phyloP scores from a whole-genome alignment of 352 stramenopile genomes.

The Halophytophthora batemanensis region DNA sequence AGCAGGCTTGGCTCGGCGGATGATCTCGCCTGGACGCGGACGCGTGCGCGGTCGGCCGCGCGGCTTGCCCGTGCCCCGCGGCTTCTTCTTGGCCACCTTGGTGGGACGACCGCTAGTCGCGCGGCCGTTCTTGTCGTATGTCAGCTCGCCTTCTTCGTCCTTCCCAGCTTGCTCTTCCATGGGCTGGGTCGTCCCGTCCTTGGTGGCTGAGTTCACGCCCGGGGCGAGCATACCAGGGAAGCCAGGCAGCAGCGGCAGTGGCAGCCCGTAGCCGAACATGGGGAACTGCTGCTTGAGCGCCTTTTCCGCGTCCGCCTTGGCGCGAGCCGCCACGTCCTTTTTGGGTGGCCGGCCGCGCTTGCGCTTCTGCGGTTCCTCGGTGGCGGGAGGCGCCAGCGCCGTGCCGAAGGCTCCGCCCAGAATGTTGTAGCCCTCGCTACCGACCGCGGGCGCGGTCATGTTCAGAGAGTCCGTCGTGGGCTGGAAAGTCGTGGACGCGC shows the following conservation, averaged over 20 bases:
- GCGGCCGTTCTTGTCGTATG: slow-evolving; percentile 13
- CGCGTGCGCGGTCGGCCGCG: slow-evolving; percentile 68
- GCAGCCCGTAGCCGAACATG: slow-evolving; percentile 58
- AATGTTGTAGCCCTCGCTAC: slow-evolving; percentile 30
- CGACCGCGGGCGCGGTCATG: slow-evolving; percentile 21
- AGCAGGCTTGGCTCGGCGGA: slow-evolving; percentile 63
- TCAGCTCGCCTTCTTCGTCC: slow-evolving; percentile 22
- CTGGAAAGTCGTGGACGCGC: slow-evolving; percentile 25
- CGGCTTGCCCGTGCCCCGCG: slow-evolving; percentile 63
- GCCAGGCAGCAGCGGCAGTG: slow-evolving; percentile 46
- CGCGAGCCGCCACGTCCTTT: slow-evolving; percentile 52
- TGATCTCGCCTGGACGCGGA: slow-evolving; percentile 69
- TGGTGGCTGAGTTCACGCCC: slow-evolving; percentile 25
- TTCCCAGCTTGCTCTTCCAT: slow-evolving; percentile 18
- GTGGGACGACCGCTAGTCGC: slow-evolving; percentile 16
- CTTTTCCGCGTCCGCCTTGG: slow-evolving; percentile 50
- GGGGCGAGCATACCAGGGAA: slow-evolving; percentile 36
- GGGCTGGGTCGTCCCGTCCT: slow-evolving; percentile 33
- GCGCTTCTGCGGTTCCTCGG: slow-evolving; percentile 58
- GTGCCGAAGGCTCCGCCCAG: slow-evolving; percentile 26
- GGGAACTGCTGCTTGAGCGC: slow-evolving; percentile 67
- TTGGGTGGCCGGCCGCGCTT: slow-evolving; percentile 69
- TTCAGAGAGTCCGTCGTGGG: slow-evolving; percentile 22
- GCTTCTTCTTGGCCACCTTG: slow-evolving; percentile 77
- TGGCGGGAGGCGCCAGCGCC: slow-evolving; percentile 18